Evolutionary conservation across 306 rosid genomes (phyloP), one percentile per base, ranked within the genome.

Genomic region (Potentilla sterilis): DNA sequence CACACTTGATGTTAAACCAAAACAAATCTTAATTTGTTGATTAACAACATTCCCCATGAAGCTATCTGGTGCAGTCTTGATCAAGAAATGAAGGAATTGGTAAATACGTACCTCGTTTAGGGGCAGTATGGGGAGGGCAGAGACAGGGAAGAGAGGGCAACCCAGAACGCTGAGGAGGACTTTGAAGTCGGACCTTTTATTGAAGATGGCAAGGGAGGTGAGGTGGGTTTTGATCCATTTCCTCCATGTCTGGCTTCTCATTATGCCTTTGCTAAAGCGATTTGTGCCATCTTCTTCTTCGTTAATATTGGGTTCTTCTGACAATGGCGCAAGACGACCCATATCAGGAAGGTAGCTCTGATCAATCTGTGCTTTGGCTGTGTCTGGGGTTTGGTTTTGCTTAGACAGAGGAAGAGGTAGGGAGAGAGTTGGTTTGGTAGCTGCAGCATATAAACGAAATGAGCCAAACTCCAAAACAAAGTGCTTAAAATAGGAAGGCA

Each of bases 151-250:
- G 55, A 95, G 96, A 75, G 97, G 98, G 57, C 97, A 92, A 65
- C 88, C 98, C 18, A 92, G 88, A 78, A 95, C 97, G 78, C 97
- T 87, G 43, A 95, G 95, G 19, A 95, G 97, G 63, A 90, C 84
- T 43, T 85, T 90, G 72, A 95, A 86, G 84, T 95, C 86, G 6
- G 97, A 83, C 79, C 88, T 89, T 70, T 90, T 92, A 80, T 79
- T 83, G 85, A 80, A 86, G 64, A 78, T 84, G 71, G 86, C 69
- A 62, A 74, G 69, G 32, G 77, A 87, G 46, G 91, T 78, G 64
- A 93, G 61, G 46, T 91, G 97, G 68, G 87, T 82, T 81, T 85
- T 91, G 93, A 94, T 91, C 97, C 96, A 94, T 57, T 83, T 91
- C 74, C 89, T 79, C 98, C 98, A 94, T 75, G 96, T 76, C 10